Conservation (phyloP, 2,329 filamentous ascomycete genomes). For the Pyrenophora tritici-repentis region DNA sequence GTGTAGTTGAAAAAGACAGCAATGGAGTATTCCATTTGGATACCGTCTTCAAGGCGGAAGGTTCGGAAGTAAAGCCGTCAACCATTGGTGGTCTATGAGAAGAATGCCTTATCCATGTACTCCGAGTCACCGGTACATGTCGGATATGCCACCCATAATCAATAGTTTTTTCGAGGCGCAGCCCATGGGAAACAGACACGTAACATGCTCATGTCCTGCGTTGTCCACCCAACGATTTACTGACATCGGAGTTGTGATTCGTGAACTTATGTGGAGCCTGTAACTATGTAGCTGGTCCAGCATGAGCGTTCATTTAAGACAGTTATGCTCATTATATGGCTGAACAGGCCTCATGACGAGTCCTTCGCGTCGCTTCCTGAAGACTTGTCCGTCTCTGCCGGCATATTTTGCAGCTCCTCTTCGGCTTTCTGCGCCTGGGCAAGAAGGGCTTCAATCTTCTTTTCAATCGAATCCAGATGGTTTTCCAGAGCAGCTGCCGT, state of each 20-base stretch:
- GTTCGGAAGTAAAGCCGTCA: conserved; percentile 33
- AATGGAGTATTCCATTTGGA: conserved; percentile 70
- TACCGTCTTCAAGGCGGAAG: conserved; percentile 45
- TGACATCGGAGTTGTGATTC: neutral
- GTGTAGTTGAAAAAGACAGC: conserved; percentile 76
- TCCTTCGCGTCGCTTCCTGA: conserved; percentile 20
- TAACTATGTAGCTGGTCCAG: neutral
- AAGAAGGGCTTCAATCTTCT: conserved; percentile 59
- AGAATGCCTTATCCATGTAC: neutral
- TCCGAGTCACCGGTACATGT: no score
- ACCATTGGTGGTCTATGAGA: conserved; percentile 40
- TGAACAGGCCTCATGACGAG: conserved; percentile 13
- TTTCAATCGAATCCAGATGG: conserved; percentile 59
- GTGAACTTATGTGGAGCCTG: neutral
- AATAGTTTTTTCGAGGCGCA: no score
- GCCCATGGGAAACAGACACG: neutral
- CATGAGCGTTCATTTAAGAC: no score
- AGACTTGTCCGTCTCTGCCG: conserved; percentile 20
- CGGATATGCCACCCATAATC: neutral
- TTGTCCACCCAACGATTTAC: neutral
- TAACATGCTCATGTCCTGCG: neutral
- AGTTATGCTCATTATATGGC: neutral
- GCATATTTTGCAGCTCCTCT: conserved; percentile 31
- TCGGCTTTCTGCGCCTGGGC: conserved; percentile 54
- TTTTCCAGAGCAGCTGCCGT: conserved; percentile 61